Percentiles rank a stretch among this genome's conserved stretches.
Conservation (phyloP, 257 asterid genomes). For the Agastache rugosa region DNA sequence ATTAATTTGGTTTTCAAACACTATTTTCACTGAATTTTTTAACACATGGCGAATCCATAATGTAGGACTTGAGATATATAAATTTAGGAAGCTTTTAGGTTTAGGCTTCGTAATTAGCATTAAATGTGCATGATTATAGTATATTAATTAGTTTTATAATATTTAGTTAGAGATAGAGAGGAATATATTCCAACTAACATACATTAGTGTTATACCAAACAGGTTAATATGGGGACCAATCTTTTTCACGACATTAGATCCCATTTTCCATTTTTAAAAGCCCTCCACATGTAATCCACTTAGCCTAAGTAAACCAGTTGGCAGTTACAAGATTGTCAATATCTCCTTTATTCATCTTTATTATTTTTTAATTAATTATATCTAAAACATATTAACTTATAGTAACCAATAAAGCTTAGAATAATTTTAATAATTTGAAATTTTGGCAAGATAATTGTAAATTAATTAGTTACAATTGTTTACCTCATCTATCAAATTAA, state of each 20-base stretch:
- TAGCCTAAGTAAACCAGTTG: conserved; percentile 32
- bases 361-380: neutral
- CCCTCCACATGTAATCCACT: conserved; percentile 37
- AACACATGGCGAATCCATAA: no score
- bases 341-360: neutral
- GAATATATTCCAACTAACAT: neutral
- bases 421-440: neutral
- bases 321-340: conserved; percentile 30
- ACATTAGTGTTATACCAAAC: neutral
- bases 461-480: no score
- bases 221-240: conserved; percentile 44
- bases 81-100: neutral
- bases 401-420: neutral
- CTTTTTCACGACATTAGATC: conserved; percentile 30
- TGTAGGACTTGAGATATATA: no score
- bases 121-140: no score
- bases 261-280: conserved; percentile 5
- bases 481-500: no score
- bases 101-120: neutral
- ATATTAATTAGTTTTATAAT: neutral
- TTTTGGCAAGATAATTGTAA: no score
- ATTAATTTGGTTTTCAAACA: no score
- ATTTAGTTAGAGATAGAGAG: neutral
- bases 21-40: no score
- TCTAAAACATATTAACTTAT: neutral